Evolutionary conservation across 1,284 basidiomycete species (phyloP), one percentile per base, ranked within the genome.

Genomic region (Cutaneotrichosporon arboriforme): DNA sequence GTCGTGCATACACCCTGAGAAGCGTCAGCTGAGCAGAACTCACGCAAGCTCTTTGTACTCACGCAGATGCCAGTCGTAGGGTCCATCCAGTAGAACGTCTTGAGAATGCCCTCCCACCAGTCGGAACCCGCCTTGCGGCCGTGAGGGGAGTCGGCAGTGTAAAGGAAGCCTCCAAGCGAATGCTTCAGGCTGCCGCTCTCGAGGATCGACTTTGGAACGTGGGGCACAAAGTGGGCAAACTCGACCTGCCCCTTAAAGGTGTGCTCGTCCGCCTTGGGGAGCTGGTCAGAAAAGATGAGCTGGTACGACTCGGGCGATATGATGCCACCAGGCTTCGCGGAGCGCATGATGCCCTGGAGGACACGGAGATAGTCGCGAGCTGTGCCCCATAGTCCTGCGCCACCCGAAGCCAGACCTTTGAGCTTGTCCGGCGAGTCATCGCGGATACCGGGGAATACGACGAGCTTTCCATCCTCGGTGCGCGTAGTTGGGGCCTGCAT

Each of bases 361-460:
- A 70, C 55, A 1, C 49, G 50, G 20, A 71, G 63, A 51, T 69
- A 71, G 52, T 73, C 69, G 31, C 54, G 57, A 8, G 61, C 52
- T 0, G 64, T 70, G 5, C 69, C 69, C 46, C 60, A 68, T 20
- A 73, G 50, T 3, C 71, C 71, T 4, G 54, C 71, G 14, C 69
- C 70, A n/a, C 70, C 70, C 2, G 60, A 58, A 1, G 39, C 53
- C 22, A 67, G 56, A 10, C 68, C 69, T 44, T 68, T 83, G 81
- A 59, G 88, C 78, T 22, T 88, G 80, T 60, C 93, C 77, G 72
- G 87, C 85, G 83, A 87, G 2, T 17, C 26, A 12, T 51, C 53
- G 17, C 53, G 53, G 18, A 39, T 23, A 23, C 53, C 53, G 26
- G 53, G 53, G 49, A 51, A 55, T 7, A 36, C 38, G 4, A 47